phyloP scores from a whole-genome alignment of 495 filamentous ascomycete species.

The Acidomyces sp. region DNA sequence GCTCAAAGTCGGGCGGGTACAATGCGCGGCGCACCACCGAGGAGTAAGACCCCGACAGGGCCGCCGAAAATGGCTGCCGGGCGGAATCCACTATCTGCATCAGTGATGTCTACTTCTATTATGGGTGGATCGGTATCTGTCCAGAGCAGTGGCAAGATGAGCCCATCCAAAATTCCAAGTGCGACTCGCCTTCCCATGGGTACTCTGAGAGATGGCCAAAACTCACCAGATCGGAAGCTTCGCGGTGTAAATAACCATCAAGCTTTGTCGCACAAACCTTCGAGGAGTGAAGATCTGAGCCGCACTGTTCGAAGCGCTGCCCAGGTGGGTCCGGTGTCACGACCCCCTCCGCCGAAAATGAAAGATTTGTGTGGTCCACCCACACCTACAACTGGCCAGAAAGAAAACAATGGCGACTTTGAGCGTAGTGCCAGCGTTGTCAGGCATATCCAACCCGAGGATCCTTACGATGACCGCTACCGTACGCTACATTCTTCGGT shows the following conservation, averaged over 20 bases:
- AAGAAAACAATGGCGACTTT: constrained; percentile 17
- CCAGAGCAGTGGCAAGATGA: constrained; percentile 30
- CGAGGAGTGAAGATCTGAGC: constrained; percentile 28
- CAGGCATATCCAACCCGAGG: constrained; percentile 67
- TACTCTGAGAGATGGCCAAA: constrained; percentile 66
- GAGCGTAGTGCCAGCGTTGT: constrained; percentile 56
- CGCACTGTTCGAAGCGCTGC: constrained; percentile 31
- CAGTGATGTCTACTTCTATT: constrained; percentile 17
- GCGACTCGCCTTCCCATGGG: constrained; percentile 53
- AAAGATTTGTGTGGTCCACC: constrained; percentile 64
- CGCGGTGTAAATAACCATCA: constrained; percentile 5
- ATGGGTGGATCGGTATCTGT: constrained; percentile 19
- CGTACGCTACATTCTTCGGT: constrained; percentile 36
- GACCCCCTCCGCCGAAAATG: constrained; percentile 81
- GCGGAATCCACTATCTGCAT: constrained; percentile 41
- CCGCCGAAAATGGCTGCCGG: constrained; percentile 27
- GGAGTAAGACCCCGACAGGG: constrained; percentile 49
- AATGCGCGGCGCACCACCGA: constrained; percentile 22
- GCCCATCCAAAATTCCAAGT: constrained; percentile 71
- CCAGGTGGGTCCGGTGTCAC: constrained; percentile 49
- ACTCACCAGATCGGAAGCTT: constrained; percentile 61
- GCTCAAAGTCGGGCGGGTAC: constrained; percentile 18
- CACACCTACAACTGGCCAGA: constrained; percentile 19
- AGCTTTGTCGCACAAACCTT: not conserved
- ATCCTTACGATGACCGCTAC: constrained; percentile 65